Evolutionary conservation across 208 protist genomes (phyloP), one percentile per base, ranked within the genome.

Genomic region (Wallacemonas sp.): DNA sequence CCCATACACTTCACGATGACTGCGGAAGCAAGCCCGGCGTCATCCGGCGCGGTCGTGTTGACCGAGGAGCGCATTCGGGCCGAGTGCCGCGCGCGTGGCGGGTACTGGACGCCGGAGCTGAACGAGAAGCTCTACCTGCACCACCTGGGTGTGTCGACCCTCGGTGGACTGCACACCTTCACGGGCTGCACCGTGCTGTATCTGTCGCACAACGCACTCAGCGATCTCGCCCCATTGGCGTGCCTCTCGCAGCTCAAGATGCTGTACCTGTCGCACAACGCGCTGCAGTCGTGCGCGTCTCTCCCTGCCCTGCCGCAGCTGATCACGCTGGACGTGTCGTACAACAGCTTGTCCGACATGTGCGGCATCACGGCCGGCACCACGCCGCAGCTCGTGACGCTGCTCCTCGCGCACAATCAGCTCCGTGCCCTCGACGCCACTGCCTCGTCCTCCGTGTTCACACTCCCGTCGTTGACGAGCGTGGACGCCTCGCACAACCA

Each of bases 111-210:
- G 38, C 92, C 94, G 1, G 82, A 97, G 59, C 77, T 98, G 36
- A 98, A 98, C 66, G 88, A 97, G 52, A 95, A 84, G 55, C 68
- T 98, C 0, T 98, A 98, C 63, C 81, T 98, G 41, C 89, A 98
- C 67, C 95, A 94, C 76, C 46, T 89, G 26, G 81, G 92, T 38
- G 93, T 98, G 57, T 41, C 57, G 2, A 71, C 50, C 4, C 88
- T 98, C 18, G 67, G 48, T 39, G 82, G 68, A 29, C 71, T 98
- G 14, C 65, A 87, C 1, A 63, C 74, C 44, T 98, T 95, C 72
- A 78, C 79, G 14, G 83, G 82, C 36, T 88, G 92, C 57, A 87
- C 70, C 12, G 87, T 92, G 20, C 65, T 98, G 4, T 98, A 97
- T 70, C 78, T 98, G 39, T 84, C 96, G 57, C 80, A 95, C 68